phyloP scores from a whole-genome alignment of 23 red algal species.

The Gracilariopsis chorda region DNA sequence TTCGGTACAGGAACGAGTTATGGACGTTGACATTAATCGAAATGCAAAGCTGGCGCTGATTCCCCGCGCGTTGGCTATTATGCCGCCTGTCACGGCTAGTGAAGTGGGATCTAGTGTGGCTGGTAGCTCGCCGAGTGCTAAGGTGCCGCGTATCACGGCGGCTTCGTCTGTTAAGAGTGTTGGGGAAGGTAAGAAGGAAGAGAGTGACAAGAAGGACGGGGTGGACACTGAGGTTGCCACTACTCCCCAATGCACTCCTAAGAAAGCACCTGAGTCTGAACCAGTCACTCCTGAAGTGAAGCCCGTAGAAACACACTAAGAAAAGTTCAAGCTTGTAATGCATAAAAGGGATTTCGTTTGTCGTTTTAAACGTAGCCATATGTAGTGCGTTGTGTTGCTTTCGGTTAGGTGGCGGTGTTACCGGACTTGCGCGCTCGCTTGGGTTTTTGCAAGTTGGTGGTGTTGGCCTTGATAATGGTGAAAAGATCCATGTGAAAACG shows the following conservation, averaged over 20 bases:
- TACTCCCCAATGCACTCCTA: not conserved
- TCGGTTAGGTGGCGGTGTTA: not conserved
- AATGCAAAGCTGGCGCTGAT: not conserved
- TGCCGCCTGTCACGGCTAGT: constrained; percentile 3
- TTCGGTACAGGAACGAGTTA: constrained; percentile 25
- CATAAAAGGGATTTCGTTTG: too few relatives aligned
- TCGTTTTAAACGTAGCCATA: too few relatives aligned
- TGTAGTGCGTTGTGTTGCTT: not conserved
- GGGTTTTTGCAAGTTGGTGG: constrained; percentile 38
- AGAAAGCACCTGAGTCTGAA: not conserved
- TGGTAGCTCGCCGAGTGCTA: too few relatives aligned
- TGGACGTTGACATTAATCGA: constrained; percentile 24
- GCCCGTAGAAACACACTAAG: too few relatives aligned
- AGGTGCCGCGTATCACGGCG: too few relatives aligned
- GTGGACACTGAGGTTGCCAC: not conserved
- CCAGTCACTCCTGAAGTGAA: constrained; percentile 4
- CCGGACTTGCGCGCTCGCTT: constrained; percentile 14
- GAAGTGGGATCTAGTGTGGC: too few relatives aligned
- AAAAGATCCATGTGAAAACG: constrained; percentile 72
- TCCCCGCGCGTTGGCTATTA: not conserved
- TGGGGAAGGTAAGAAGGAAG: too few relatives aligned
- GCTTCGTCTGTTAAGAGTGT: too few relatives aligned
- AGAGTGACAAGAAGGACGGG: not conserved
- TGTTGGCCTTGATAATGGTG: constrained; percentile 63
- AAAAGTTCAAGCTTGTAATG: too few relatives aligned